These are phyloP conservation scores for Acidomyces sp. DNA, from an alignment of 495 filamentous ascomycete genomes.

Conservation along the genomic window DNA sequence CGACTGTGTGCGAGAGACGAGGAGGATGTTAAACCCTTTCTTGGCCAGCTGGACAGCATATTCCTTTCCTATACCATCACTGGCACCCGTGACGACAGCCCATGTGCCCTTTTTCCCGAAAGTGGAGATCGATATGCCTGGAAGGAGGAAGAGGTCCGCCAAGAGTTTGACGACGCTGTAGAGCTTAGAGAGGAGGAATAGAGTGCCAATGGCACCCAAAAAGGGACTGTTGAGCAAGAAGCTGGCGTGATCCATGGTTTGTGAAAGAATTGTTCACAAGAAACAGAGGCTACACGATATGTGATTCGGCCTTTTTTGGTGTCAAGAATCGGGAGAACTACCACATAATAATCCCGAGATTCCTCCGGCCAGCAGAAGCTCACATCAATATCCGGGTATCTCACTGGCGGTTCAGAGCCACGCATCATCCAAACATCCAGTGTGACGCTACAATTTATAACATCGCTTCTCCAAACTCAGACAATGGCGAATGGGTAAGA, in stretches of 20 bases:
- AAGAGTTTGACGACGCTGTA: constrained; percentile 52
- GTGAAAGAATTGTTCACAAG: too few species aligned
- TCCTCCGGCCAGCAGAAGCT: too few species aligned
- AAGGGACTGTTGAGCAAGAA: too few species aligned
- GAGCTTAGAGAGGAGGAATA: constrained; percentile 44
- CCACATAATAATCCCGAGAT: too few species aligned
- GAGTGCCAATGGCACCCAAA: constrained; percentile 47
- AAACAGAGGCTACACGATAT: too few species aligned
- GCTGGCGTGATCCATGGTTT: too few species aligned
- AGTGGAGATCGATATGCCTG: constrained; percentile 54
- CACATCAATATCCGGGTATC: too few species aligned
- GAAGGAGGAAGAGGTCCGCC: constrained; percentile 64
- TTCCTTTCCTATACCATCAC: constrained; percentile 94
- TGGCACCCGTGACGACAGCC: constrained; percentile 91
- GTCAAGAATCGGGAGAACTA: too few species aligned
- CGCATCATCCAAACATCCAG: too few species aligned
- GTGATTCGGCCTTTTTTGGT: too few species aligned
- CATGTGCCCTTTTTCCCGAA: constrained; percentile 89
- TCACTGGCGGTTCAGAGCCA: too few species aligned
- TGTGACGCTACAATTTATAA: too few species aligned
- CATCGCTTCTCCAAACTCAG: not conserved
- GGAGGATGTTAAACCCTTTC: constrained; percentile 82
- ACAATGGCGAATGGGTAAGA: not conserved
- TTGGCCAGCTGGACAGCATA: constrained; percentile 81
- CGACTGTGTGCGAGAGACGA: constrained; percentile 83